Base-by-base conservation (phyloP, 164 flowering plant species). In the Sedum album region DNA sequence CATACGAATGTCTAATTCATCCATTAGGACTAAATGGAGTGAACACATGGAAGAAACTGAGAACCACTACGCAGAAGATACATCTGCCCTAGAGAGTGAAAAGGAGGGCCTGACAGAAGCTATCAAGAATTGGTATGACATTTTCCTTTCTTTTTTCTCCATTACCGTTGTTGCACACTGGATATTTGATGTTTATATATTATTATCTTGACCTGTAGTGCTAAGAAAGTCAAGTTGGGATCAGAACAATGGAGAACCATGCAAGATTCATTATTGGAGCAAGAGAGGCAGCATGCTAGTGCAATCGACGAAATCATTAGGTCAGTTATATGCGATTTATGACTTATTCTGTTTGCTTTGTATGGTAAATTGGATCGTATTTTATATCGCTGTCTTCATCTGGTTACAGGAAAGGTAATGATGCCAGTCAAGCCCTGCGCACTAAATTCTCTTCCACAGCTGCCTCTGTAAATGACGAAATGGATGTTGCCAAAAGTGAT, bases 1-100 rank as follows among this genome's bases (percentile, higher is more conserved):
- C 66, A 78, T 91, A 75, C 89, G 84, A 75, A 77, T 79, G 60
- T 75, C 80, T 39, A 78, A 88, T 62, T 64, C 62, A 15, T 69
- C 62, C 74, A 90, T 82, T 31, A 80, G 69, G 73, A 65, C 73
- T 36, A 82, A 81, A n/a, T 68, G 89, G 77, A 75, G 68, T 36
- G 75, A 71, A 67, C 84, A 85, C 41, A 31, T 76, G 21, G 82
- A 73, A 61, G 78, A 80, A 36, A 83, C 76, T 6, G 80, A 82
- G 77, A 70, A 61, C 13, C 75, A 78, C 70, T 86, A 77, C 77
- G 60, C 82, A 70, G 83, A 87, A 66, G 87, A 84, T 60, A 72
- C 85, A 63, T 76, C 62, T 11, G 62, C 62, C 2, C 4, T 57
- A 26, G 35, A 57, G 31, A 26, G 33, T 26, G 62, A 57, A 57